Base-by-base conservation (phyloP, 805 yeast species). In the Torulaspora microellipsoides region DNA sequence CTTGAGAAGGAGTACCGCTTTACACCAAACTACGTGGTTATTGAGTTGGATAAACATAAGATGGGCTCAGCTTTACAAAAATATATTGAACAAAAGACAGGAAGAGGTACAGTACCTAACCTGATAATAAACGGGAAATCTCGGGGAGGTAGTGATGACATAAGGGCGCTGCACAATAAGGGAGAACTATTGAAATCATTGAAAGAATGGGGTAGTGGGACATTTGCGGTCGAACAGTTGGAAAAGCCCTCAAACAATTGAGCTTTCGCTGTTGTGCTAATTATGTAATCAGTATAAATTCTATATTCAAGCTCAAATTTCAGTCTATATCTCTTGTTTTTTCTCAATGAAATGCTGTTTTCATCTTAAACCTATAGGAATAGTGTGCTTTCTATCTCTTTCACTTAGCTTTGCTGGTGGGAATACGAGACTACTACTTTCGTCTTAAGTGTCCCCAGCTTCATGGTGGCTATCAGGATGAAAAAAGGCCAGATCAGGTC, bases 91-190 rank as follows among this genome's bases (percentile, higher is more conserved):
- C 69, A 73, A 39, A 64, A 74, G 44, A 79, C 95, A 4, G 95
- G 93, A 6, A 79, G 96, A 54, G 67, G 67, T 25, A 91, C 98
- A 0, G 99, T 93, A 11, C 99, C 99, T 20, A 93, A 93, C 60
- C 76, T 93, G 15, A 71, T 87, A 42, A 76, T 91, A 42, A 83
- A 81, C 43, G 83, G 85, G 8, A 62, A 75, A 20, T 81, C 91
- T 37, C 75, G 85, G 52, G 99, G 99, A 31, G 99, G 99, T 2
- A 78, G 79, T 32, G 96, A 88, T 62, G 97, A 90, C 43, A 78
- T 93, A 62, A 70, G 64, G 20, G 71, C 67, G 28, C 67, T 87
- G 45, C 89, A 86, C 56, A 69, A 72, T 15, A 67, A 72, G 1
- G 83, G 81, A 27, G 67, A 65, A 38, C 71, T 91, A 44, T 68